Base-by-base conservation (phyloP, 2,329 filamentous ascomycete species). In the Aureobasidium sp. region DNA sequence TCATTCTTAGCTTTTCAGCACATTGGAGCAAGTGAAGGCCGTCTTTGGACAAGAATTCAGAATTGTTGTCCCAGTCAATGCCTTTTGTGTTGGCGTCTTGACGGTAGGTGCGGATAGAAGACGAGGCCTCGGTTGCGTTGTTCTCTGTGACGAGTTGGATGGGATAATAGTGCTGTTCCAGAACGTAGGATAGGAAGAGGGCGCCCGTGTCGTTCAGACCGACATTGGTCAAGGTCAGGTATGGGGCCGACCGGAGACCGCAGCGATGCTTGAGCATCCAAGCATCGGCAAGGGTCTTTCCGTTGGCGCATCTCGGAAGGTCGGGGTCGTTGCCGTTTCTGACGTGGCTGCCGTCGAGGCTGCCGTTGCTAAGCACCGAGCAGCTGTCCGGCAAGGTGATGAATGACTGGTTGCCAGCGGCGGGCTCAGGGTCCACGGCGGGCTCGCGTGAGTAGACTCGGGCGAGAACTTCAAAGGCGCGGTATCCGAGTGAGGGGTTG, bases 401-500 rank as follows among this genome's bases (percentile, higher is more conserved):
- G 25, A 67, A 64, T 6, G 63, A 67, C 19, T 46, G 50, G 38
- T 64, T 61, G 58, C 69, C 65, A 19, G 62, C 63, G 9, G 67
- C 62, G 8, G 69, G 63, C 19, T 69, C 65, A 4, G 72, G 70
- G 25, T 68, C 67, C 42, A 74, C 68, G 1, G 65, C 55, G 21
- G 64, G 66, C 60, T 74, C 70, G 19, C 62, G 60, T 35, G 69
- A 68, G 64, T 80, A 78, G 2, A 76, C 70, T 21, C 74, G 69
- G 9, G 72, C 68, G 13, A 81, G 65, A 23, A 77, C 69, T 63
- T 81, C 79, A n/a, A 80, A 67, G 1, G 76, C 77, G 47, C 67
- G 67, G 6, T 70, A 60, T 10, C 78, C 77, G 38, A 71, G 67
- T 15, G 77, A 62, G 5, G 67, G 50, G 54, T 81, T 81, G 31